Conservation (phyloP, 1,139 yeast species). For the Debaryomycetaceae sp. region DNA sequence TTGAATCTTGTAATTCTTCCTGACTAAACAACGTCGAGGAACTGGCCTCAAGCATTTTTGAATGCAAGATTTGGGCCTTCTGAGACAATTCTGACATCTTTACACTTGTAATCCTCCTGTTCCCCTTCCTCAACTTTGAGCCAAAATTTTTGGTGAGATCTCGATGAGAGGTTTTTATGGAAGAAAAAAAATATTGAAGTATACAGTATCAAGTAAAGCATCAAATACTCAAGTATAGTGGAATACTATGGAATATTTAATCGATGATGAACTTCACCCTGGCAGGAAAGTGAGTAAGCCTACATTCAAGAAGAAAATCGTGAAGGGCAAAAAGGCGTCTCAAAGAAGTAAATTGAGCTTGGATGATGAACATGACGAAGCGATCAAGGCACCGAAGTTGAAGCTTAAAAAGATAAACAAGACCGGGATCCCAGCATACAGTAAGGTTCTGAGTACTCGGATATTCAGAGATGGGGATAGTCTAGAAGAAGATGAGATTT, state of each 20-base stretch:
- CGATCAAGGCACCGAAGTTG: background rate
- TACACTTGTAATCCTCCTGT: background rate
- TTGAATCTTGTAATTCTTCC: constrained; percentile 51
- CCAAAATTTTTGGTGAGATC: background rate
- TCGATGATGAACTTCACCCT: constrained; percentile 2
- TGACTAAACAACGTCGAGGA: constrained; percentile 52
- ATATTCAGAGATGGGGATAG: background rate
- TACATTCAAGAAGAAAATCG: constrained; percentile 20
- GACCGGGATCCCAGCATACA: background rate
- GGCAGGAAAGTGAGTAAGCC: background rate
- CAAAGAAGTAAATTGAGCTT: constrained; percentile 4
- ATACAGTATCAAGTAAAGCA: background rate
- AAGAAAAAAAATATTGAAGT: no score
- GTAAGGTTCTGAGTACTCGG: background rate
- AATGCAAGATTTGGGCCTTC: constrained; percentile 55
- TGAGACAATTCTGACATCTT: constrained; percentile 33
- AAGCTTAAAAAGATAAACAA: background rate
- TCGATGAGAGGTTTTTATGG: background rate
- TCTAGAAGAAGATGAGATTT: background rate
- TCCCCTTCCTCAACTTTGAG: background rate
- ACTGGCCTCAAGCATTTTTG: constrained; percentile 52
- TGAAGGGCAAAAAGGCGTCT: constrained; percentile 6
- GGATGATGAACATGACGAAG: constrained; percentile 9
- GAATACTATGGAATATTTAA: constrained; percentile 6
- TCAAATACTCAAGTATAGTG: background rate